Evolutionary conservation across 768 basidiomycete species (phyloP).

Genomic region (Dacryopinax spathularia): DNA sequence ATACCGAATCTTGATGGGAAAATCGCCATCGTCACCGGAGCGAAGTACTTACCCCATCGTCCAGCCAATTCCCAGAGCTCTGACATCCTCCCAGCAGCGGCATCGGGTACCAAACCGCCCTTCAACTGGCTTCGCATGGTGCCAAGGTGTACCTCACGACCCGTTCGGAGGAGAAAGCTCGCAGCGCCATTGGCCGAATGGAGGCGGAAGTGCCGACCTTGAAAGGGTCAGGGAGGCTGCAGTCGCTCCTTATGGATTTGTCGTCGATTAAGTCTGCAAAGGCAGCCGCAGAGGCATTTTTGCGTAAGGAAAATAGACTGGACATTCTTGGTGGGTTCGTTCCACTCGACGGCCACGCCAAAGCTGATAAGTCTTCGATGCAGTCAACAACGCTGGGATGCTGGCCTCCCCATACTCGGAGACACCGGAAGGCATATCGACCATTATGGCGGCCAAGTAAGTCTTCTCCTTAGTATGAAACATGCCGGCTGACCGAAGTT

Average conservation of each 20-base stretch:
- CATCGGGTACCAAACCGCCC: slow-evolving; percentile 9
- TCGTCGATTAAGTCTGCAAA: slow-evolving; percentile 10
- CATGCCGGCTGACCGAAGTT: slow-evolving; percentile 5
- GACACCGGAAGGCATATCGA: slow-evolving; percentile 3
- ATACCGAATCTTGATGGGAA: not conserved
- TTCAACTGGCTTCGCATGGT: slow-evolving; percentile 8
- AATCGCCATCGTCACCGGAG: not conserved
- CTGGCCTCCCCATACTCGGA: slow-evolving; percentile 16
- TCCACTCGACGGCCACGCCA: no score
- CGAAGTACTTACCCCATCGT: not conserved
- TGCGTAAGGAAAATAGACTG: slow-evolving; percentile 9
- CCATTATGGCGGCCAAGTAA: slow-evolving; percentile 12
- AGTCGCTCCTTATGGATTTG: slow-evolving; percentile 14
- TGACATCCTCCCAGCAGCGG: slow-evolving; percentile 7
- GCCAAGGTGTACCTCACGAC: slow-evolving; percentile 15
- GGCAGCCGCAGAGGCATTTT: slow-evolving; percentile 10
- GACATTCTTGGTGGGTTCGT: slow-evolving; percentile 11
- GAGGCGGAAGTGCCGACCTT: slow-evolving; percentile 1
- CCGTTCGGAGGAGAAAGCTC: slow-evolving; percentile 10
- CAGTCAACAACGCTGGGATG: slow-evolving; percentile 1
- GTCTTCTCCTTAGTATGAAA: not conserved
- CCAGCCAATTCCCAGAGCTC: not conserved
- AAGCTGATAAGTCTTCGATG: not conserved
- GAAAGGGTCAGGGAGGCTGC: slow-evolving; percentile 1
- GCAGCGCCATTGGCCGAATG: slow-evolving; percentile 9